Evolutionary conservation across 345 rosid species (phyloP), one percentile per base, ranked within the genome.

Genomic region (Triadica sebifera): DNA sequence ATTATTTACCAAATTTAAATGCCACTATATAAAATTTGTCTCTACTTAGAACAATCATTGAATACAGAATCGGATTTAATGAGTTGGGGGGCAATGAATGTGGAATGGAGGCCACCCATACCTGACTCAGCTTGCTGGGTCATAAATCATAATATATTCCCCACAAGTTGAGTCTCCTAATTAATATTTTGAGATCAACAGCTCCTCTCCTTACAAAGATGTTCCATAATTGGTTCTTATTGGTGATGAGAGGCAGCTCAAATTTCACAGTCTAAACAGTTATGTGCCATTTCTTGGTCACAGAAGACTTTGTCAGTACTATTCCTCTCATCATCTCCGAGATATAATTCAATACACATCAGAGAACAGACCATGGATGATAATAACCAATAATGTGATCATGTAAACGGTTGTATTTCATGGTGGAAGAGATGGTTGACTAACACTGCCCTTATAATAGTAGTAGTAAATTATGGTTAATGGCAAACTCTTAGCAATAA

Each of bases 1-100:
- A 77, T 61, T 53, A 34, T 57, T 59, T 37, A 69, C 73, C 77
- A 58, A 72, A 66, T 56, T 59, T 20, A 13, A 11, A 58, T 43
- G 9, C 74, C 77, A 25, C 57, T 29, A 59, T 76, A 64, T 65
- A 39, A 43, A 64, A 60, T 76, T 81, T 85, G 87, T 86, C 87
- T 81, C 79, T 69, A 66, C 67, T 77, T 19, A 50, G 10, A 75
- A 52, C 77, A 76, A 81, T 75, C 68, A 75, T 75, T 80, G 80
- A 74, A 65, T 34, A 67, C 11, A 50, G 24, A 78, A 74, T 57
- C 62, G 64, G 75, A 75, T n/a, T n/a, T 60, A 75, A 73, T 62
- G 73, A 69, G 71, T 53, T 72, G 59, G 70, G 67, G 72, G 61
- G 72, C 73, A 65, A 67, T 74, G 46, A 8, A 68, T 15, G 8